phyloP scores from a whole-genome alignment of 805 yeast genomes.

The Danielozyma ontarioensis region DNA sequence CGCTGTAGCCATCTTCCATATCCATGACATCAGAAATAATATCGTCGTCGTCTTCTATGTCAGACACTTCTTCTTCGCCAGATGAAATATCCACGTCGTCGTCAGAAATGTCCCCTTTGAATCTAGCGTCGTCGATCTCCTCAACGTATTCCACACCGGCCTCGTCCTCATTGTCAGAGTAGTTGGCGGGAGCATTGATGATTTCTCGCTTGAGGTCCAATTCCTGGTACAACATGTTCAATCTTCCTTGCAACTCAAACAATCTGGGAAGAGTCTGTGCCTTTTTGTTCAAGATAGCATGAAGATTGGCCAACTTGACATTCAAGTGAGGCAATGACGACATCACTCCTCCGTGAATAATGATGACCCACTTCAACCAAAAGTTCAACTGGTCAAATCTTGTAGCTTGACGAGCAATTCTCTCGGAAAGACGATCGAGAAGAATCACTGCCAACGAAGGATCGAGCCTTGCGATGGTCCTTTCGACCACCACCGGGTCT shows the following conservation, averaged over 20 bases:
- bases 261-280: constrained; percentile 46
- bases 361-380: constrained; percentile 54
- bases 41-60: constrained; percentile 12
- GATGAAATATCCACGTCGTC: constrained; percentile 12
- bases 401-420: constrained; percentile 45
- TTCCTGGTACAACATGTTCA: constrained; percentile 43
- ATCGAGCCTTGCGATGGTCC: constrained; percentile 46
- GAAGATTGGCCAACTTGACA: constrained; percentile 39
- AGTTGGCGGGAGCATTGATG: constrained; percentile 19
- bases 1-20: constrained; percentile 19
- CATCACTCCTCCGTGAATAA: constrained; percentile 50
- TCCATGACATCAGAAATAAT: constrained; percentile 6
- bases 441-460: constrained; percentile 45
- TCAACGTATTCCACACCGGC: constrained; percentile 67
- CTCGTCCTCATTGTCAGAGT: constrained; percentile 31
- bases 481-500: constrained; percentile 45
- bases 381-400: constrained; percentile 46
- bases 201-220: constrained; percentile 38
- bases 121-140: constrained; percentile 52
- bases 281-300: constrained; percentile 43
- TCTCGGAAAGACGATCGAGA: constrained; percentile 48
- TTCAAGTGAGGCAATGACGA: constrained; percentile 42
- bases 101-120: constrained; percentile 11
- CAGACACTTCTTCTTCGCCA: constrained; percentile 11
- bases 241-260: constrained; percentile 46